A percentile compares a stretch with the other conserved stretches of the same genome.
Evolutionary conservation across 1,284 basidiomycete species (phyloP).

Genomic region (Anthracocystis walkeri): DNA sequence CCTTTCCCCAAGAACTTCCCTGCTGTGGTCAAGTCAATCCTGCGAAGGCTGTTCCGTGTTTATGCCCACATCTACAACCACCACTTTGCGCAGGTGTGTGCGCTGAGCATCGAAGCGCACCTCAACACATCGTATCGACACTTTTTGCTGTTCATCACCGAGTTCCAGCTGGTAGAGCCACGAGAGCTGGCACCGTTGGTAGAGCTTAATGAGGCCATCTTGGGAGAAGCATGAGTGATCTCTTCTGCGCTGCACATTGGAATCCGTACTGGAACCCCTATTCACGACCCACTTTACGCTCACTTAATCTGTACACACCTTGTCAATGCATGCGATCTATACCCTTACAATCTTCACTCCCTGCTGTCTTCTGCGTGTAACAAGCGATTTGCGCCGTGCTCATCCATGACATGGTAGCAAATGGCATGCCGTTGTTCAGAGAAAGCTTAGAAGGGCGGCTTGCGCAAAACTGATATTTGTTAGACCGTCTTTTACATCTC

Average conservation of each 20-base stretch:
- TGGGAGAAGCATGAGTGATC: conserved; percentile 70
- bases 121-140: conserved; percentile 98
- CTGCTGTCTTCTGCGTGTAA: neutral
- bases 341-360: neutral
- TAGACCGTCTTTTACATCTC: too few relatives aligned
- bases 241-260: neutral
- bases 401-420: too few relatives aligned
- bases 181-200: conserved; percentile 95
- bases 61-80: conserved; percentile 99
- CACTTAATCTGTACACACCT: conserved; percentile 10
- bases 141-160: conserved; percentile 95
- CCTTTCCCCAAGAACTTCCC: conserved; percentile 92
- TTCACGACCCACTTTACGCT: neutral
- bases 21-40: conserved; percentile 89
- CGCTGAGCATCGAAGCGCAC: conserved; percentile 97
- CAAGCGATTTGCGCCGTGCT: too few relatives aligned
- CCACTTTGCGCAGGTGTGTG: conserved; percentile 99
- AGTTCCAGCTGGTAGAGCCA: conserved; percentile 98
- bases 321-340: conserved; percentile 2
- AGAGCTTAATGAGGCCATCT: conserved; percentile 94
- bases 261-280: neutral
- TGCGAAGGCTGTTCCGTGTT: conserved; percentile 91
- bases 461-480: too few relatives aligned
- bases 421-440: too few relatives aligned
- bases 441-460: too few relatives aligned